These are phyloP conservation scores for Lactarius hengduanensis DNA, from an alignment of 768 basidiomycete species.

Conservation along the genomic window DNA sequence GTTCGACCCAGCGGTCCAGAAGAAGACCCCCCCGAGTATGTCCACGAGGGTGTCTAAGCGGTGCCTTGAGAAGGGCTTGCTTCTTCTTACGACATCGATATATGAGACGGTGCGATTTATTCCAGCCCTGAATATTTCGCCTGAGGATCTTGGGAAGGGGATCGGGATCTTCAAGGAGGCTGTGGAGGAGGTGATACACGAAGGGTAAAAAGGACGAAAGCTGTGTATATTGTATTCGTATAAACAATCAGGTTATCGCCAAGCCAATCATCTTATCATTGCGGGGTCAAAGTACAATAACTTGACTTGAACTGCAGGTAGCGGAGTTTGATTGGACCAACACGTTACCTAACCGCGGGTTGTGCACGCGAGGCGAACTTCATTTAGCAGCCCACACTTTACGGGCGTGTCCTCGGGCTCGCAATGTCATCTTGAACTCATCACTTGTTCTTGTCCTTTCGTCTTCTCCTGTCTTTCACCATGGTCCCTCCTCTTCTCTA, in stretches of 20 bases:
- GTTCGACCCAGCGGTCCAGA: constrained; percentile 45
- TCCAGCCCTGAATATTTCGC: constrained; percentile 79
- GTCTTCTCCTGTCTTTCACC: background rate
- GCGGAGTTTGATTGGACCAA: background rate
- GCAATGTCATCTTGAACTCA: background rate
- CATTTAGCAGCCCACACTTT: background rate
- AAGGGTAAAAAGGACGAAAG: constrained; percentile 29
- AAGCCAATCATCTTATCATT: background rate
- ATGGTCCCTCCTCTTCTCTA: constrained; percentile 9
- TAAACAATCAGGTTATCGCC: background rate
- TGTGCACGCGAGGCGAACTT: background rate
- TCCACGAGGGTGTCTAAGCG: constrained; percentile 70
- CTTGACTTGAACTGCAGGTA: no score
- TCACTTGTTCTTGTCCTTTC: background rate
- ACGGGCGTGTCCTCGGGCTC: constrained; percentile 8
- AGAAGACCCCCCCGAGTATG: constrained; percentile 48
- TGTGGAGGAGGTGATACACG: constrained; percentile 63
- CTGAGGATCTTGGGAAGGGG: constrained; percentile 72
- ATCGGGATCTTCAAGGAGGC: constrained; percentile 64
- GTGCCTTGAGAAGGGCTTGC: constrained; percentile 83
- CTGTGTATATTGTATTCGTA: background rate
- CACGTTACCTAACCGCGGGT: background rate
- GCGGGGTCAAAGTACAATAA: no score
- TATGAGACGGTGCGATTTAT: constrained; percentile 93
- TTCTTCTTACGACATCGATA: constrained; percentile 86